Evolutionary conservation across 495 filamentous ascomycete species (phyloP).

Genomic region (Annulohypoxylon stygium): DNA sequence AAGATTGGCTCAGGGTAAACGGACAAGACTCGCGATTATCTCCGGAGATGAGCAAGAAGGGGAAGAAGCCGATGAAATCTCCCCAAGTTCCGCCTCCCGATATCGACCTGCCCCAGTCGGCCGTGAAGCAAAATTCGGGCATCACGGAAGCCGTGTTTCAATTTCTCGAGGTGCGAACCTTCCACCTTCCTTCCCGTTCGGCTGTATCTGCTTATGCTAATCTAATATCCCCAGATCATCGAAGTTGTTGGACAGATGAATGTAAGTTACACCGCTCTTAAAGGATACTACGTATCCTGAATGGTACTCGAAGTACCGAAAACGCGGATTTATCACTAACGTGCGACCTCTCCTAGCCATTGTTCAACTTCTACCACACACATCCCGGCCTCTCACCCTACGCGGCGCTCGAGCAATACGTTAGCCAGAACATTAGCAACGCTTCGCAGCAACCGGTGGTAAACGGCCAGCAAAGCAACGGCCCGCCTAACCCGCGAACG

Average conservation of each 20-base stretch:
- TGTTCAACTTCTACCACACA: constrained; percentile 72
- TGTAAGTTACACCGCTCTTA: constrained; percentile 35
- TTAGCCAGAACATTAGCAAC: constrained; percentile 56
- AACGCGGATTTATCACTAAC: constrained; percentile 18
- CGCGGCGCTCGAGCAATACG: constrained; percentile 72
- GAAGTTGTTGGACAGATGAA: constrained; percentile 83
- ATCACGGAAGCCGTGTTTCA: constrained; percentile 71
- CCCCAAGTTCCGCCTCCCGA: constrained; percentile 66
- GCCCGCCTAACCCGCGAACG: constrained; percentile 56
- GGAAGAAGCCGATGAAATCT: constrained; percentile 66
- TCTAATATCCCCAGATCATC: constrained; percentile 64
- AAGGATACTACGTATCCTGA: not conserved
- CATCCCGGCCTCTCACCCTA: constrained; percentile 71
- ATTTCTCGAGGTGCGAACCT: constrained; percentile 73
- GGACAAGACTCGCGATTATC: constrained; percentile 73
- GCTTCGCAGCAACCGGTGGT: constrained; percentile 46
- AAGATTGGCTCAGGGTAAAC: constrained; percentile 68
- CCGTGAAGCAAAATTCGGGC: constrained; percentile 71
- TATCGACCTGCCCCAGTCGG: constrained; percentile 72
- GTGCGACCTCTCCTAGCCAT: constrained; percentile 49
- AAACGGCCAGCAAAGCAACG: constrained; percentile 58
- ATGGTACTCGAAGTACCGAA: not conserved
- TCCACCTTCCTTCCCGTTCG: not conserved
- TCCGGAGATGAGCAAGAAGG: constrained; percentile 80
- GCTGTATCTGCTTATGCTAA: not conserved